phyloP scores from a whole-genome alignment of 345 rosid genomes.

The Murraya koenigii region DNA sequence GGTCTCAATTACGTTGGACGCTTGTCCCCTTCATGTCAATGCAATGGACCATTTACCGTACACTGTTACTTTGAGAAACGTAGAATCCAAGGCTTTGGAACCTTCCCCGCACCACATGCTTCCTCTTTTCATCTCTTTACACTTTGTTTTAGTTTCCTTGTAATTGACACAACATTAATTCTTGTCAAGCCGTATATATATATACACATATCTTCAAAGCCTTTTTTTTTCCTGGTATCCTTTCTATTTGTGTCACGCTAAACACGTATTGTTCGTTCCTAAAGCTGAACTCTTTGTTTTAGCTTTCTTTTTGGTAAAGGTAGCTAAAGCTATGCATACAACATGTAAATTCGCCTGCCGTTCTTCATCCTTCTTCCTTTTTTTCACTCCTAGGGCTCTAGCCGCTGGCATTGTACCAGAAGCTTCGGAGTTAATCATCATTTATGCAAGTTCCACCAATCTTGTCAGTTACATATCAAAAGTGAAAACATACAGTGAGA shows the following conservation, averaged over 20 bases:
- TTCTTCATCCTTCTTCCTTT: not conserved
- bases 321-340: not conserved
- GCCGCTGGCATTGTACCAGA: not conserved
- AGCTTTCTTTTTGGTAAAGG: not conserved
- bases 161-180: slow-evolving; percentile 8
- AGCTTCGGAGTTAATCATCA: not conserved
- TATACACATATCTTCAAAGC: not conserved
- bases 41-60: not conserved
- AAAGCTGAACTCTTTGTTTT: not conserved
- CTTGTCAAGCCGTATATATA: not conserved
- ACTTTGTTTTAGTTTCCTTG: slow-evolving; percentile 11
- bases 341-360: not conserved
- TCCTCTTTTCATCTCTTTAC: not conserved
- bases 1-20: not conserved
- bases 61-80: slow-evolving; percentile 5
- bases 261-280: not conserved
- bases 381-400: not conserved
- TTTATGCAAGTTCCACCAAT: not conserved
- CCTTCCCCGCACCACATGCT: slow-evolving; percentile 10
- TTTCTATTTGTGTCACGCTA: not conserved
- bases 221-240: not conserved
- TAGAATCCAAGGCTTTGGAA: slow-evolving; percentile 28
- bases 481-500: not conserved
- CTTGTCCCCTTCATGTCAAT: slow-evolving; percentile 12
- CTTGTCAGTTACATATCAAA: not conserved